phyloP scores from a whole-genome alignment of 2,329 filamentous ascomycete genomes.

The Chaetomiaceae sp. region DNA sequence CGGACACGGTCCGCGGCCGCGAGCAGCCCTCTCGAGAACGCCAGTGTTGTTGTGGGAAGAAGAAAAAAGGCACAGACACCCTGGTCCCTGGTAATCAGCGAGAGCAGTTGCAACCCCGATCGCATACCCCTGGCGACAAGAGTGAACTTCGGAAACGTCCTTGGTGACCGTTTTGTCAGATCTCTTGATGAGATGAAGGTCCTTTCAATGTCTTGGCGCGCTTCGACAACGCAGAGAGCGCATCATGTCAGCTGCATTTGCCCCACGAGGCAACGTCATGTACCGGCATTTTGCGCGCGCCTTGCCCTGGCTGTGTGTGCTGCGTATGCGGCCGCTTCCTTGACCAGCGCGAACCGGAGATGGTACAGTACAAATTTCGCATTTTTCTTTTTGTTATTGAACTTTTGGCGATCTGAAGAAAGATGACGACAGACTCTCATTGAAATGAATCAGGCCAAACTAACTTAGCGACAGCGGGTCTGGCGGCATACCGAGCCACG shows the following conservation, averaged over 20 bases:
- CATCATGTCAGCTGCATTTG: no score
- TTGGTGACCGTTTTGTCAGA: background rate
- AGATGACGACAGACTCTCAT: no score
- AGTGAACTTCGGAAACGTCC: background rate
- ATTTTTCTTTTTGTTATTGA: no score
- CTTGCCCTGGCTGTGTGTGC: no score
- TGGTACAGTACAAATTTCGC: background rate
- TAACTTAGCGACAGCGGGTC: background rate
- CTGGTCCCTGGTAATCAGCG: background rate
- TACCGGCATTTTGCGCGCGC: no score
- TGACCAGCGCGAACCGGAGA: no score
- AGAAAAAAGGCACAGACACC: background rate
- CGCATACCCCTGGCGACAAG: background rate
- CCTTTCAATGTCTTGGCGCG: background rate
- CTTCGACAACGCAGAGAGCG: background rate
- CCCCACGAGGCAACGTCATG: no score
- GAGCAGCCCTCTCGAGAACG: background rate
- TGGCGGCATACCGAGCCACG: slow-evolving; percentile 7
- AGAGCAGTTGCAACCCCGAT: slow-evolving; percentile 3
- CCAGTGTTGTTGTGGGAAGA: background rate
- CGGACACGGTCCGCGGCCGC: background rate
- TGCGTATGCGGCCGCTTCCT: no score
- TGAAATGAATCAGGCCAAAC: no score
- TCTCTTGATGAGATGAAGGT: background rate
- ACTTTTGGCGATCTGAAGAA: no score